Percentiles rank a stretch among this genome's conserved stretches.
These are phyloP conservation scores for Hyphodiscus sp. DNA, from an alignment of 2,329 filamentous ascomycete species.

Conservation along the genomic window DNA sequence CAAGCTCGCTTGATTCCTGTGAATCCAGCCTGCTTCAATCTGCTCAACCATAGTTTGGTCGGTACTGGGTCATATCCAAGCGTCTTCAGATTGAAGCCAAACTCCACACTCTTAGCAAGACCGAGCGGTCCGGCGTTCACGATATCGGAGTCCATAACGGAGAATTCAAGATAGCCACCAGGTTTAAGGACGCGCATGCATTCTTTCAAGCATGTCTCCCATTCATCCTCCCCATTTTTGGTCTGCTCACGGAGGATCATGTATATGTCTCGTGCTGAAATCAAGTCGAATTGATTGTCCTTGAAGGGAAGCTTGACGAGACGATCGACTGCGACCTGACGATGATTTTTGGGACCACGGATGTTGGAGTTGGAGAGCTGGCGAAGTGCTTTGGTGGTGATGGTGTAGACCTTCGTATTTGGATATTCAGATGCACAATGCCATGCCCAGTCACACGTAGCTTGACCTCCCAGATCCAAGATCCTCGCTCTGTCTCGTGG, in stretches of 20 bases:
- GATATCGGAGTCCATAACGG: conserved; percentile 82
- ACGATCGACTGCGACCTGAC: conserved; percentile 69
- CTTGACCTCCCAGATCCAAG: conserved; percentile 79
- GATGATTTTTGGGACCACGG: conserved; percentile 81
- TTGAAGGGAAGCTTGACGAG: conserved; percentile 80
- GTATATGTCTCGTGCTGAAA: conserved; percentile 84
- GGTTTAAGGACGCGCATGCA: conserved; percentile 85
- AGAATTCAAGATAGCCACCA: conserved; percentile 87
- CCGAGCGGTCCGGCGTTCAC: conserved; percentile 75
- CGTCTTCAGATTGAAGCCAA: conserved; percentile 82
- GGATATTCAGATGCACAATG: conserved; percentile 81
- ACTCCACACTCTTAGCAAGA: conserved; percentile 82
- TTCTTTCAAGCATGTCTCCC: conserved; percentile 77
- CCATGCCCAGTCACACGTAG: conserved; percentile 93
- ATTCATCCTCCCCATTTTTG: conserved; percentile 72
- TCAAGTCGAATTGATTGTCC: conserved; percentile 80
- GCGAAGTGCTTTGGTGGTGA: conserved; percentile 65
- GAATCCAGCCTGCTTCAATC: conserved; percentile 72
- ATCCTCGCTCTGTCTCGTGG: conserved; percentile 56
- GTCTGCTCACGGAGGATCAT: conserved; percentile 69
- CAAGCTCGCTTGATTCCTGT: conserved; percentile 75
- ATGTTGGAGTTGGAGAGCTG: conserved; percentile 69
- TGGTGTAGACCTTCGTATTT: conserved; percentile 80
- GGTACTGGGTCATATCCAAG: conserved; percentile 84
- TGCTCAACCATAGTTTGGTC: conserved; percentile 71